These are phyloP conservation scores for Xylaria nigripes DNA, from an alignment of 495 filamentous ascomycete genomes.

Conservation along the genomic window DNA sequence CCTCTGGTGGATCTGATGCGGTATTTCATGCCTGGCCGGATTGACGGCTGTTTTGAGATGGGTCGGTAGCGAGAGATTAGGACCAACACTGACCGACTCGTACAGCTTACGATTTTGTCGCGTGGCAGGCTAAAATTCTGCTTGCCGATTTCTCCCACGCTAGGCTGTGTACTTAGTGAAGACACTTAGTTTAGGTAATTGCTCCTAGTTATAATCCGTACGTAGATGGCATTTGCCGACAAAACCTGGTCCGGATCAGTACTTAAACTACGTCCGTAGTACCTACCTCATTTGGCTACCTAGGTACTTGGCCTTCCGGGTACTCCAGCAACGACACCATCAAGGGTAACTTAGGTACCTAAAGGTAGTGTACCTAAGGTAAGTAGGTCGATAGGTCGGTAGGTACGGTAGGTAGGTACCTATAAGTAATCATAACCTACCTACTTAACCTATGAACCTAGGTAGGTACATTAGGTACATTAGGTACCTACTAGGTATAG, in stretches of 20 bases:
- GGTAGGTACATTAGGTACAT: no score
- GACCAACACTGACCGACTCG: neutral
- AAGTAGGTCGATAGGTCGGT: neutral
- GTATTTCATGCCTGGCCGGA: no score
- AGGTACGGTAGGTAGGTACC: neutral
- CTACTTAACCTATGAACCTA: no score
- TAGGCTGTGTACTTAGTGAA: no score
- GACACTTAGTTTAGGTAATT: no score
- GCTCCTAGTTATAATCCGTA: neutral
- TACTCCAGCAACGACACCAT: no score
- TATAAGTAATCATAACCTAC: no score
- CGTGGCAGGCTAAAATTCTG: constrained; percentile 3
- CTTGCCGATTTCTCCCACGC: neutral
- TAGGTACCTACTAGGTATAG: no score
- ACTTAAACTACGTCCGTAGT: neutral
- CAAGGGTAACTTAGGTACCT: neutral
- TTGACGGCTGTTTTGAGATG: neutral
- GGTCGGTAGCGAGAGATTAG: neutral
- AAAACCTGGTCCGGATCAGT: constrained; percentile 2
- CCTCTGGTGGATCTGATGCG: no score
- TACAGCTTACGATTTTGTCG: neutral
- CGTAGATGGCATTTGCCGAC: constrained; percentile 8
- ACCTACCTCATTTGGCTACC: no score
- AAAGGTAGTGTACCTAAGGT: neutral
- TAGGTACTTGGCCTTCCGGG: no score